Conservation (phyloP, 176 grass and related monocot species). For the Eragrostis curvula region DNA sequence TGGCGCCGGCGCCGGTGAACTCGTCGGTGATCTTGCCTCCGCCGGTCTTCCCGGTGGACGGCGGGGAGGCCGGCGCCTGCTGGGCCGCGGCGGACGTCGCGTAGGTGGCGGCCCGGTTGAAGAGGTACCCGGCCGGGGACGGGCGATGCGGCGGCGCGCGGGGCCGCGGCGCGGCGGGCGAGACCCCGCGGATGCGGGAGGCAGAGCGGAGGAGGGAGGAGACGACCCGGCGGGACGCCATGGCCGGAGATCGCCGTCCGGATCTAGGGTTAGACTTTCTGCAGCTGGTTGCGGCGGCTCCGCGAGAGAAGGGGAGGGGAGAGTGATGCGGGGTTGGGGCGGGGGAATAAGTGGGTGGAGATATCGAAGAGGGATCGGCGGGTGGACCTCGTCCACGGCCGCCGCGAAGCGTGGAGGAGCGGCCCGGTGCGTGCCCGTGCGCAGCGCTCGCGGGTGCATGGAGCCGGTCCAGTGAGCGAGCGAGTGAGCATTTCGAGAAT, state of each 20-base stretch:
- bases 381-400: conserved; percentile 39
- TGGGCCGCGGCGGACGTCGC: conserved; percentile 58
- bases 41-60: conserved; percentile 31
- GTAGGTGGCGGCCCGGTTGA: conserved; percentile 68
- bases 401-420: conserved; percentile 30
- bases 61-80: conserved; percentile 22
- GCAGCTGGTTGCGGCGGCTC: conserved; percentile 55
- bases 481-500: background rate
- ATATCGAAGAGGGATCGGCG: conserved; percentile 33
- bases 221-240: conserved; percentile 86
- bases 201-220: conserved; percentile 75
- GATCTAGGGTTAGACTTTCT: conserved; percentile 60
- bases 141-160: conserved; percentile 58
- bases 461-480: conserved; percentile 23
- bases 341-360: conserved; percentile 51
- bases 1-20: conserved; percentile 89
- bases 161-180: conserved; percentile 54
- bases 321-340: conserved; percentile 12
- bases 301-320: conserved; percentile 6
- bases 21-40: conserved; percentile 94
- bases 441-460: conserved; percentile 15
- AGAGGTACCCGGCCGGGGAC: conserved; percentile 67
- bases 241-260: conserved; percentile 55
- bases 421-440: background rate
- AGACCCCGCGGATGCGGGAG: conserved; percentile 50